A percentile compares a stretch with the other conserved stretches of the same genome.
phyloP scores from a whole-genome alignment of 2,329 filamentous ascomycete genomes.

The Alternaria viburni region DNA sequence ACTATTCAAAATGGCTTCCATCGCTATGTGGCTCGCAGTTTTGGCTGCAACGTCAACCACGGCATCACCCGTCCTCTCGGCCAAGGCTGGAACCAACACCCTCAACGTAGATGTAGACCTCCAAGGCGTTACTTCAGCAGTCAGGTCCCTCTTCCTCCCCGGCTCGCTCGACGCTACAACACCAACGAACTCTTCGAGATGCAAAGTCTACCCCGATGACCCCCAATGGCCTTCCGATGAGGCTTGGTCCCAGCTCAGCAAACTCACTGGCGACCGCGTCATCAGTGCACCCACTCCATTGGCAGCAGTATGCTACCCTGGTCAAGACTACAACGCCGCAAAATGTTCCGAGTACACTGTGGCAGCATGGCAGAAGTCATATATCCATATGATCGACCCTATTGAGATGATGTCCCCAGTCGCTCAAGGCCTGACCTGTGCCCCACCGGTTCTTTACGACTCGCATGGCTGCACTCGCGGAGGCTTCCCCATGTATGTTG shows the following conservation, averaged over 20 bases:
- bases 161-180: slow-evolving; percentile 6
- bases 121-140: slow-evolving; percentile 19
- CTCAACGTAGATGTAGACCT: slow-evolving; percentile 29
- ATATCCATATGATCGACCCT: slow-evolving; percentile 42
- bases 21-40: slow-evolving; percentile 28
- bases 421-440: slow-evolving; percentile 46
- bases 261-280: slow-evolving; percentile 35
- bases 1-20: slow-evolving; percentile 17
- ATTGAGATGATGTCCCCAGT: slow-evolving; percentile 49
- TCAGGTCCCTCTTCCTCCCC: slow-evolving; percentile 32
- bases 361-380: slow-evolving; percentile 40
- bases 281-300: slow-evolving; percentile 35
- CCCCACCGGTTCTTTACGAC: slow-evolving; percentile 44
- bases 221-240: slow-evolving; percentile 56
- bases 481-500: slow-evolving; percentile 44
- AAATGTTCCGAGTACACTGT: slow-evolving; percentile 38
- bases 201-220: slow-evolving; percentile 58
- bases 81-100: slow-evolving; percentile 1
- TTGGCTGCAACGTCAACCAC: slow-evolving; percentile 28
- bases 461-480: slow-evolving; percentile 45
- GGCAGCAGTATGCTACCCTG: slow-evolving; percentile 43
- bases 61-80: slow-evolving; percentile 27
- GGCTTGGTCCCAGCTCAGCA: slow-evolving; percentile 57
- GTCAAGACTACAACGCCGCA: slow-evolving; percentile 33
- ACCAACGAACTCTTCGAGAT: slow-evolving; percentile 37